Conservation (phyloP, 2,329 filamentous ascomycete species). For the Ophiostoma perfectum region DNA sequence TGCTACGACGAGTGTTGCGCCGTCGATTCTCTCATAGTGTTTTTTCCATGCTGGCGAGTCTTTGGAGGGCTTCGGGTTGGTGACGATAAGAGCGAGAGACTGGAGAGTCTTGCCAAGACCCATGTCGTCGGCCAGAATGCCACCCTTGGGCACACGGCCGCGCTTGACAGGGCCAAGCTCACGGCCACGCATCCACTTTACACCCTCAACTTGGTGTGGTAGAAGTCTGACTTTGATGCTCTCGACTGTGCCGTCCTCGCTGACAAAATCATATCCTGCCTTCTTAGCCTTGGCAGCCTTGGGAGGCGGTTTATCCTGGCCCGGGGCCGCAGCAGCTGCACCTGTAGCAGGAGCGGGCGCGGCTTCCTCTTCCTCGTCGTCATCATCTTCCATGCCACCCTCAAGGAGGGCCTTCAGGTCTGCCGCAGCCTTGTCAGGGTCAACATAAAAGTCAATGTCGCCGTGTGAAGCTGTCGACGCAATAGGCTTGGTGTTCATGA, state of each 20-base stretch:
- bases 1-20: constrained; percentile 83
- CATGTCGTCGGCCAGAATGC: constrained; percentile 96
- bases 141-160: constrained; percentile 77
- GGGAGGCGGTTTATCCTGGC: constrained; percentile 27
- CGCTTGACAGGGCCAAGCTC: constrained; percentile 82
- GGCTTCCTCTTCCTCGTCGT: constrained; percentile 40
- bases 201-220: constrained; percentile 89
- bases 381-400: constrained; percentile 70
- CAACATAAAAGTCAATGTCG: constrained; percentile 50
- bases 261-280: constrained; percentile 30
- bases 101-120: constrained; percentile 95
- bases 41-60: constrained; percentile 59
- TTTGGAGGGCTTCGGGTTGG: constrained; percentile 64
- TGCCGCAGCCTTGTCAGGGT: constrained; percentile 64
- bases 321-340: not conserved
- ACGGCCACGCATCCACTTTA: constrained; percentile 91
- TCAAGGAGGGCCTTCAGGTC: constrained; percentile 79
- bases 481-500: not conserved
- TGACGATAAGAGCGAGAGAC: constrained; percentile 80
- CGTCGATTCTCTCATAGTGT: constrained; percentile 63
- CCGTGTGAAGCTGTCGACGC: constrained; percentile 15
- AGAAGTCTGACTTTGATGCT: constrained; percentile 83
- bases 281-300: constrained; percentile 58
- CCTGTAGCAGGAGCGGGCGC: not conserved
- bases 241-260: constrained; percentile 54